phyloP scores from a whole-genome alignment of 306 rosid genomes.

The Hippophae gyantsensis region DNA sequence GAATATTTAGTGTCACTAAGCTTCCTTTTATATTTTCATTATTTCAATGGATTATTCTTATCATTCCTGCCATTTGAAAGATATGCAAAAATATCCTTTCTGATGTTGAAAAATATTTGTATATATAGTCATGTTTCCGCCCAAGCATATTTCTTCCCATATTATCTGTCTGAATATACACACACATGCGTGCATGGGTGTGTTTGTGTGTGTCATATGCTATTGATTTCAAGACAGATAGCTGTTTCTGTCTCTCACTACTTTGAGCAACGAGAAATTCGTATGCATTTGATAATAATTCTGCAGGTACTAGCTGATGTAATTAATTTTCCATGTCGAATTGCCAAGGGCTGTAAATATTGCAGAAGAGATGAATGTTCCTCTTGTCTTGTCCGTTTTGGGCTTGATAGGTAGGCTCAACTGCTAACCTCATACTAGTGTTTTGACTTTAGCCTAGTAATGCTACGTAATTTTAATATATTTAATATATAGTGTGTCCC shows the following conservation, averaged over 20 bases:
- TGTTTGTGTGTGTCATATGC: no score
- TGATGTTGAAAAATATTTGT: neutral
- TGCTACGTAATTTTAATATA: no score
- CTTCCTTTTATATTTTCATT: neutral
- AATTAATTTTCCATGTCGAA: slow-evolving; percentile 86
- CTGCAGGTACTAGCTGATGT: slow-evolving; percentile 84
- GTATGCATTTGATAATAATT: neutral
- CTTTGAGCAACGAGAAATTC: neutral
- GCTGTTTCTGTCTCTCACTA: no score
- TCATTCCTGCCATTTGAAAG: neutral
- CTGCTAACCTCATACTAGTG: no score
- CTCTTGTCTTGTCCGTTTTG: slow-evolving; percentile 92
- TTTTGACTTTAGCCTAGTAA: no score
- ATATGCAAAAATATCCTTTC: neutral
- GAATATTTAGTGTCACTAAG: neutral
- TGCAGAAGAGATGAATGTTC: slow-evolving; percentile 78
- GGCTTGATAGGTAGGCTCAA: slow-evolving; percentile 54
- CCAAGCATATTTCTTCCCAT: no score
- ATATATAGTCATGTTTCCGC: no score
- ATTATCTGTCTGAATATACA: no score
- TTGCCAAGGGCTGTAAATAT: slow-evolving; percentile 94
- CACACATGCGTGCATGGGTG: no score
- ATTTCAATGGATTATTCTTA: neutral
- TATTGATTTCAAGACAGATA: no score
- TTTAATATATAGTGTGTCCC: no score